Evolutionary conservation across 352 stramenopile genomes (phyloP).

Genomic region (Phytopythium delawarense): DNA sequence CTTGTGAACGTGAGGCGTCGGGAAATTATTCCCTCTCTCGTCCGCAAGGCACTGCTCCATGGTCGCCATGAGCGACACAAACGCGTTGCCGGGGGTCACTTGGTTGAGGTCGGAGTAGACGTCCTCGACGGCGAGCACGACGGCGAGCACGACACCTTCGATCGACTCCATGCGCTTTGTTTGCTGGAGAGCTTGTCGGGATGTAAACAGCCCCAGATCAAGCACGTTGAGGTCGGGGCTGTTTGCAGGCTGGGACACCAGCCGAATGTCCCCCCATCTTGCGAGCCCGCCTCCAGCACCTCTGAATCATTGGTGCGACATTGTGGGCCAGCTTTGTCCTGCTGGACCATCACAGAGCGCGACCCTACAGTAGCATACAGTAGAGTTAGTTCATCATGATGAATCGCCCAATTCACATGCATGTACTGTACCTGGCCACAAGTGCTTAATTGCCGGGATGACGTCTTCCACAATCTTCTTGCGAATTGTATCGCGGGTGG

Average conservation of each 20-base stretch:
- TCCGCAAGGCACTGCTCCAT: constrained; percentile 18
- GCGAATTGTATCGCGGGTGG: not conserved
- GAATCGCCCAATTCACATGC: too few species aligned
- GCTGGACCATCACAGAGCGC: not conserved
- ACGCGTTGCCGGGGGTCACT: constrained; percentile 16
- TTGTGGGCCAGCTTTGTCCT: constrained; percentile 6
- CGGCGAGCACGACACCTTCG: too few species aligned
- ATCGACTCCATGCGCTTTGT: constrained; percentile 2
- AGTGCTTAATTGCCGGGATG: constrained; percentile 8
- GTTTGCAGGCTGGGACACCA: constrained; percentile 12
- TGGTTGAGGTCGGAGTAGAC: constrained; percentile 13
- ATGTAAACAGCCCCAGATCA: constrained; percentile 17
- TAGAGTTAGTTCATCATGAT: not conserved
- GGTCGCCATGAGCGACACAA: constrained; percentile 16
- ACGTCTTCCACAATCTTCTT: constrained; percentile 8
- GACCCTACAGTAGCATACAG: not conserved
- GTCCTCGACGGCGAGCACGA: constrained; percentile 11
- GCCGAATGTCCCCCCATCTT: not conserved
- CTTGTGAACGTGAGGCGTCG: constrained; percentile 10
- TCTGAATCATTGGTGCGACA: not conserved
- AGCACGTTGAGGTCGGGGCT: constrained; percentile 21
- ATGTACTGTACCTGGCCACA: not conserved
- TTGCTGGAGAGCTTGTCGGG: constrained; percentile 17
- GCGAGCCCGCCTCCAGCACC: not conserved
- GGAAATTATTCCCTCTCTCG: constrained; percentile 18